Conservation (phyloP, 1,284 basidiomycete genomes). For the Tetrapyrgos nigripes region DNA sequence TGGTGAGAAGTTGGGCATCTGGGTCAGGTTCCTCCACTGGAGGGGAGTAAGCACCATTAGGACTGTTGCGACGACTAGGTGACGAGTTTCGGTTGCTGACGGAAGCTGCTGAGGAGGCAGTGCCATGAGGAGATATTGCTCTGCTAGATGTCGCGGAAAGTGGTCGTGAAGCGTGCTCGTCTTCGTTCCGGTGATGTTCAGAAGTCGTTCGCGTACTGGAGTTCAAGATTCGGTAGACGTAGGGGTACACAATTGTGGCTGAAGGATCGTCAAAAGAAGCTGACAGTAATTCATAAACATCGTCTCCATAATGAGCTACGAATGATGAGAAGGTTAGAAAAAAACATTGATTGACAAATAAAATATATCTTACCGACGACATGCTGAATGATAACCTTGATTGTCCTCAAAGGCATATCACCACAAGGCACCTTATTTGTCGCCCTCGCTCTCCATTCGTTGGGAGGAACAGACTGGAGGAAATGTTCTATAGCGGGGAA, state of each 20-base stretch:
- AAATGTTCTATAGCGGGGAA: conserved; percentile 97
- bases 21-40: conserved; percentile 78
- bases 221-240: conserved; percentile 86
- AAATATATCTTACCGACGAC: conserved; percentile 77
- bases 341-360: conserved; percentile 14
- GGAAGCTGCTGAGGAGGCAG: conserved; percentile 58
- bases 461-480: conserved; percentile 91
- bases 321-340: conserved; percentile 29
- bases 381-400: conserved; percentile 98
- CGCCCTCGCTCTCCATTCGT: conserved; percentile 93
- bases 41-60: conserved; percentile 49
- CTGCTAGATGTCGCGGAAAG: conserved; percentile 65
- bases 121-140: conserved; percentile 68
- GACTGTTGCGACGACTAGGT: conserved; percentile 69
- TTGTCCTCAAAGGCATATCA: conserved; percentile 96
- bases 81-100: conserved; percentile 59
- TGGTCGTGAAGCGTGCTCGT: conserved; percentile 48
- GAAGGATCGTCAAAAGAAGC: conserved; percentile 83
- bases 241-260: conserved; percentile 83
- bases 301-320: conserved; percentile 79
- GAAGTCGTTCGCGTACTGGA: conserved; percentile 57
- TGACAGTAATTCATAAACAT: conserved; percentile 82
- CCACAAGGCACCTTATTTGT: conserved; percentile 92
- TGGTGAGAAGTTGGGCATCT: conserved; percentile 80
- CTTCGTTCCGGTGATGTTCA: conserved; percentile 41